Conservation (phyloP, 2,329 filamentous ascomycete species). For the Ascosphaera aggregata region DNA sequence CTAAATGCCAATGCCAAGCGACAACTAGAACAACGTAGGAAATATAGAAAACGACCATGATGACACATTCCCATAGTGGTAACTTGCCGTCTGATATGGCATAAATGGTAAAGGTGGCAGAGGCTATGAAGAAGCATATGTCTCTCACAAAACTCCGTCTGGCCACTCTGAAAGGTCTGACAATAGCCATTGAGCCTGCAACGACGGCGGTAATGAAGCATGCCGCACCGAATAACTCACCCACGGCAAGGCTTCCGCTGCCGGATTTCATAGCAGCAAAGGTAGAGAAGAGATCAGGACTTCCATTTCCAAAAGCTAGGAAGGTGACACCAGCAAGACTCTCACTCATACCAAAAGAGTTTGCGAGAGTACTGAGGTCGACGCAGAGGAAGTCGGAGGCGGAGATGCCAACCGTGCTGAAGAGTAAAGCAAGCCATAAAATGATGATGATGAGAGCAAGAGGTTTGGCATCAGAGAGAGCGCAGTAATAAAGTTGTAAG, state of each 20-base stretch:
- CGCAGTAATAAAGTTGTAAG: conserved; percentile 77
- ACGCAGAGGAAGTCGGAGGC: conserved; percentile 97
- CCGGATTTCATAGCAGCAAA: conserved; percentile 96
- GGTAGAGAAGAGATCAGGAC: conserved; percentile 93
- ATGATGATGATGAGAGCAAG: conserved; percentile 60
- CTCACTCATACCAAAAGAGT: conserved; percentile 76
- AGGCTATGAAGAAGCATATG: conserved; percentile 73
- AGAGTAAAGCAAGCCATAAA: conserved; percentile 68
- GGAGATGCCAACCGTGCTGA: conserved; percentile 91
- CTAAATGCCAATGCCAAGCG: conserved; percentile 71
- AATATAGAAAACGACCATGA: conserved; percentile 78
- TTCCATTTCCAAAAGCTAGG: conserved; percentile 90
- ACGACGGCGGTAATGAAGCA: conserved; percentile 94
- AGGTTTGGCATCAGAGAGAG: conserved; percentile 40
- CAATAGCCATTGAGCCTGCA: conserved; percentile 87
- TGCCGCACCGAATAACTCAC: conserved; percentile 83
- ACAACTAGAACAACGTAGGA: conserved; percentile 83
- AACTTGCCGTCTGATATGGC: conserved; percentile 71
- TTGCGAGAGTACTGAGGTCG: conserved; percentile 82
- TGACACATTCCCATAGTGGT: conserved; percentile 66
- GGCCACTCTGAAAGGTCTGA: conserved; percentile 83
- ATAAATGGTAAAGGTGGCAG: conserved; percentile 65
- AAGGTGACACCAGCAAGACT: conserved; percentile 93
- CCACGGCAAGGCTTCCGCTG: conserved; percentile 88
- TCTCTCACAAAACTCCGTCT: conserved; percentile 79